These are phyloP conservation scores for Fraxinus greggii DNA, from an alignment of 305 asterid species.

Conservation along the genomic window DNA sequence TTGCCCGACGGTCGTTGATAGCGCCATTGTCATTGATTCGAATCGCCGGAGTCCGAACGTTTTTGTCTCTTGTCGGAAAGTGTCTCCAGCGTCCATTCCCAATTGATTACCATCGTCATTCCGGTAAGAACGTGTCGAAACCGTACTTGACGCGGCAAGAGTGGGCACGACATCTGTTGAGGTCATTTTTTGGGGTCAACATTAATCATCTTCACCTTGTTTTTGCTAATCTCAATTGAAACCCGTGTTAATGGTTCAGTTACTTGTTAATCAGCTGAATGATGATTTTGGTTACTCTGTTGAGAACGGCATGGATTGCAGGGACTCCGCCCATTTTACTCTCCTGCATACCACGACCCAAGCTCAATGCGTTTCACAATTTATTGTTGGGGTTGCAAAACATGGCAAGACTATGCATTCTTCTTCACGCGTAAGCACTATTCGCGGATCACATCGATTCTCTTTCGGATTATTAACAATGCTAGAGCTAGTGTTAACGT, in stretches of 20 bases:
- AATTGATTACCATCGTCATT: no score
- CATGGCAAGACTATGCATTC: constrained; percentile 71
- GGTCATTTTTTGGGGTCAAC: no score
- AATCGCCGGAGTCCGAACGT: no score
- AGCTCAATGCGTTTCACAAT: constrained; percentile 34
- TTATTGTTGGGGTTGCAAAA: constrained; percentile 42
- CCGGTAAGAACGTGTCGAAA: no score
- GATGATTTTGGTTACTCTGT: constrained; percentile 34
- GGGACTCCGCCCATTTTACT: constrained; percentile 47
- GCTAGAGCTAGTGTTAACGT: constrained; percentile 2
- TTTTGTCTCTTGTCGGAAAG: no score
- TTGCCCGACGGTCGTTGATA: no score
- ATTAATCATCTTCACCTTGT: not conserved
- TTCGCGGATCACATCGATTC: not conserved
- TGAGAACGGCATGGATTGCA: constrained; percentile 65
- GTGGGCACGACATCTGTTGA: no score
- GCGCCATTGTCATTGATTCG: no score
- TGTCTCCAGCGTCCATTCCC: no score
- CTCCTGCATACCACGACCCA: constrained; percentile 46
- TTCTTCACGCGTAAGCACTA: constrained; percentile 49
- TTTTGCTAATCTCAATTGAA: not conserved
- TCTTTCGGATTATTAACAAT: not conserved
- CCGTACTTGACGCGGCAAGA: no score
- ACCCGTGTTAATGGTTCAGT: not conserved
- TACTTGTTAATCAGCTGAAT: not conserved